Percentiles rank a stretch among this genome's conserved stretches.
These are phyloP conservation scores for Yamadazyma insecticola DNA, from an alignment of 805 yeast species.

Conservation along the genomic window DNA sequence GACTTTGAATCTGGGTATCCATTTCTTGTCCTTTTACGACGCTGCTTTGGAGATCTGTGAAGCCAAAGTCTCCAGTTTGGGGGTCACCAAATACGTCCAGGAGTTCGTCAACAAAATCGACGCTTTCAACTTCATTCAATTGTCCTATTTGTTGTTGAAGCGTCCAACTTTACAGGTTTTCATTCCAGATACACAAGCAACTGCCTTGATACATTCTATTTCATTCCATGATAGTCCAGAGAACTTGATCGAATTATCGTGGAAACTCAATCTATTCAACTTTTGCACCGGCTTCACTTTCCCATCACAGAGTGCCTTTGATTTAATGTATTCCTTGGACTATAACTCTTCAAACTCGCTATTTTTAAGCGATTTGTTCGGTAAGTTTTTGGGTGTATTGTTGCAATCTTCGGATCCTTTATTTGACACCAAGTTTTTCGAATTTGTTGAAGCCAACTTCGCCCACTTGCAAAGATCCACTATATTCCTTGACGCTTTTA, in stretches of 20 bases:
- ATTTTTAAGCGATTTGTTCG: too few relatives aligned
- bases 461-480: constrained; percentile 6
- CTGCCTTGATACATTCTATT: too few relatives aligned
- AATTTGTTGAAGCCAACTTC: constrained; percentile 4
- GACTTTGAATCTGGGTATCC: constrained; percentile 6
- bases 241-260: too few relatives aligned
- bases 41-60: constrained; percentile 10
- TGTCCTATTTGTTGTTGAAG: constrained; percentile 7
- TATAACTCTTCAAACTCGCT: too few relatives aligned
- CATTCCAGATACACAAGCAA: constrained; percentile 3
- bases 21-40: constrained; percentile 8
- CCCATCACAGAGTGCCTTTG: too few relatives aligned
- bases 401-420: too few relatives aligned
- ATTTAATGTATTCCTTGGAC: too few relatives aligned
- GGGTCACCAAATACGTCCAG: constrained; percentile 3
- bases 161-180: constrained; percentile 5
- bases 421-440: background rate
- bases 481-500: constrained; percentile 6
- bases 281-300: too few relatives aligned
- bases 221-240: too few relatives aligned
- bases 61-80: constrained; percentile 4
- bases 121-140: constrained; percentile 3
- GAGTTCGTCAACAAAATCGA: constrained; percentile 7
- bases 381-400: too few relatives aligned
- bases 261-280: too few relatives aligned